phyloP scores from a whole-genome alignment of 805 yeast species.

The Zygotorulaspora danielsina region DNA sequence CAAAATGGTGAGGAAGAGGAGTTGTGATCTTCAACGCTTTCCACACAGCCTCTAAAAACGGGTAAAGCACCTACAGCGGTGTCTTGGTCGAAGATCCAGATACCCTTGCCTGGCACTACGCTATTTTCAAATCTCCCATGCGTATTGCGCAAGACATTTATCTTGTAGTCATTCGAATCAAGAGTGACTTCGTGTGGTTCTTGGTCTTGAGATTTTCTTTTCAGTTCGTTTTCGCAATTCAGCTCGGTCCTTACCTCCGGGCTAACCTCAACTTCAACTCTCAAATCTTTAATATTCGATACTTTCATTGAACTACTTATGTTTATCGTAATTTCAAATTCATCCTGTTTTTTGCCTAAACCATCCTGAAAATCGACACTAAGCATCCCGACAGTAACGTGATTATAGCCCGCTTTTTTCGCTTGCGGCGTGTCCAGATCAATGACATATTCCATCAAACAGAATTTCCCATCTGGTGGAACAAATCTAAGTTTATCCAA shows the following conservation, averaged over 20 bases:
- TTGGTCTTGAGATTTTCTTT: not conserved
- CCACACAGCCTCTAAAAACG: conserved; percentile 57
- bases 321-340: conserved; percentile 37
- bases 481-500: conserved; percentile 48
- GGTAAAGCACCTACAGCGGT: conserved; percentile 64
- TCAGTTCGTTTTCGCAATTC: not conserved
- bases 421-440: conserved; percentile 39
- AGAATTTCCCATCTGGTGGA: conserved; percentile 83
- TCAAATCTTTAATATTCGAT: conserved; percentile 45
- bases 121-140: conserved; percentile 69
- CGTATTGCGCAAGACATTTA: conserved; percentile 61
- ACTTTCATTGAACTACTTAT: conserved; percentile 41
- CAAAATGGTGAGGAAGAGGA: conserved; percentile 6
- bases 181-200: not conserved
- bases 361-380: conserved; percentile 31
- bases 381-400: conserved; percentile 26
- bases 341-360: conserved; percentile 38
- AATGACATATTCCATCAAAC: conserved; percentile 58
- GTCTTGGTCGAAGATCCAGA: conserved; percentile 63
- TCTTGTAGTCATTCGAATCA: conserved; percentile 26
- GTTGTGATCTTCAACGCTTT: conserved; percentile 19
- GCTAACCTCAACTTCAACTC: conserved; percentile 36
- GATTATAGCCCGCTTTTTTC: conserved; percentile 1
- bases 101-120: conserved; percentile 40
- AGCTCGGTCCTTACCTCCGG: conserved; percentile 3